Evolutionary conservation across 1,284 basidiomycete genomes (phyloP), one percentile per base, ranked within the genome.

Genomic region (Cutaneotrichosporon sp.): DNA sequence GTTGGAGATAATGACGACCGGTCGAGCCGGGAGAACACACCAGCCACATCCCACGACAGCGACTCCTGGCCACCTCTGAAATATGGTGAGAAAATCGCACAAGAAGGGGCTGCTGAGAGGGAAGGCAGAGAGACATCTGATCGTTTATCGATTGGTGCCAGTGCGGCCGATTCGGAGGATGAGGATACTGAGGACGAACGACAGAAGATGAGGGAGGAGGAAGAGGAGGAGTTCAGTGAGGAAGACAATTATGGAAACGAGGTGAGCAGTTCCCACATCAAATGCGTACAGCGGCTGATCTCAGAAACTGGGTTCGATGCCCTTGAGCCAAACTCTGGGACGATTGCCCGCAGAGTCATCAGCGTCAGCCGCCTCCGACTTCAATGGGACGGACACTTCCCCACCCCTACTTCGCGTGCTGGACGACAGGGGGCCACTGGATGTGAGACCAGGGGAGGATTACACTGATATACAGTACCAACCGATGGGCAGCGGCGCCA

Each of bases 401-500:
- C n/a, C n/a, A n/a, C n/a, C n/a, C n/a, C n/a, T n/a, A n/a, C 25
- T 55, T 8, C 53, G 29, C 5, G 25, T 55, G 4, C 38, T 54
- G 12, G 38, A 50, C 17, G 33, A 17, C 22, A 31, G n/a, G 7
- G 27, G 27, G 14, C 51, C 51, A 5, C 27, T 6, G 17, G 14
- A 19, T 19, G 50, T 52, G 11, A 32, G 50, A 12, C 35, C n/a
- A n/a, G n/a, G n/a, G n/a, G n/a, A n/a, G n/a, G n/a, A n/a, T n/a
- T n/a, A n/a, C 19, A 14, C 29, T 44, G 29, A 44, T 29, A 31
- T n/a, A 6, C 19, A 44, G 42, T 44, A 44, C 19, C 29, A 44
- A 26, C 54, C 70, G 31, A 88, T 90, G 85, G 88, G 86, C 9
- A 85, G 86, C 61, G 78, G 76, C 25, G 78, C 82, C 1, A 84